Percentiles rank a stretch among this genome's conserved stretches.
Evolutionary conservation across 805 yeast genomes (phyloP).

Genomic region (Maudiozyma saulgeensis): DNA sequence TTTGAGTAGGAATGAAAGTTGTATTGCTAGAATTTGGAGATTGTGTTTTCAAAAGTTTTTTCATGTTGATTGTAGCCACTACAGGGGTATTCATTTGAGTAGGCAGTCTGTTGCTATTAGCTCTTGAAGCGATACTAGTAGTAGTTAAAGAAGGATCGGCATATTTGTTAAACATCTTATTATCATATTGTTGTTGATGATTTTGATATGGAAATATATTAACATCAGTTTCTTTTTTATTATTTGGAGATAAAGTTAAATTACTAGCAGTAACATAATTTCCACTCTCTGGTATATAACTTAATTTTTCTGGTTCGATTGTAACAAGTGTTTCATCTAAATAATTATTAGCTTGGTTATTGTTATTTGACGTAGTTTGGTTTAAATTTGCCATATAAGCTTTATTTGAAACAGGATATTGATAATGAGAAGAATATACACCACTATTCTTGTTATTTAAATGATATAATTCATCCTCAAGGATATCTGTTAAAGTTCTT

Average conservation of each 20-base stretch:
- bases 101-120: constrained; percentile 1
- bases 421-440: constrained; percentile 2
- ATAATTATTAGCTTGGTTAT: neutral
- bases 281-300: neutral
- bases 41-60: constrained; percentile 15
- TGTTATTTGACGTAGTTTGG: neutral
- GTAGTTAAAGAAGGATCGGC: constrained; percentile 30
- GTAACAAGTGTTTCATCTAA: neutral
- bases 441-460: constrained; percentile 9
- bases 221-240: neutral
- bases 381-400: constrained; percentile 3
- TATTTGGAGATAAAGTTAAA: neutral
- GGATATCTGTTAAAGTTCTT: constrained; percentile 27
- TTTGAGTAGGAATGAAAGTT: neutral
- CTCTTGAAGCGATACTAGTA: constrained; percentile 9
- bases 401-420: constrained; percentile 3
- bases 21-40: constrained; percentile 1
- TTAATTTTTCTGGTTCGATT: constrained; percentile 2
- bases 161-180: constrained; percentile 21
- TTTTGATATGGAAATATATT: neutral
- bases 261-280: neutral
- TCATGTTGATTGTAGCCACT: constrained; percentile 18
- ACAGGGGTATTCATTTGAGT: neutral
- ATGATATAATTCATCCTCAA: constrained; percentile 28
- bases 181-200: neutral